Evolutionary conservation across 768 basidiomycete genomes (phyloP).

Genomic region (Boletus rubescentipes): DNA sequence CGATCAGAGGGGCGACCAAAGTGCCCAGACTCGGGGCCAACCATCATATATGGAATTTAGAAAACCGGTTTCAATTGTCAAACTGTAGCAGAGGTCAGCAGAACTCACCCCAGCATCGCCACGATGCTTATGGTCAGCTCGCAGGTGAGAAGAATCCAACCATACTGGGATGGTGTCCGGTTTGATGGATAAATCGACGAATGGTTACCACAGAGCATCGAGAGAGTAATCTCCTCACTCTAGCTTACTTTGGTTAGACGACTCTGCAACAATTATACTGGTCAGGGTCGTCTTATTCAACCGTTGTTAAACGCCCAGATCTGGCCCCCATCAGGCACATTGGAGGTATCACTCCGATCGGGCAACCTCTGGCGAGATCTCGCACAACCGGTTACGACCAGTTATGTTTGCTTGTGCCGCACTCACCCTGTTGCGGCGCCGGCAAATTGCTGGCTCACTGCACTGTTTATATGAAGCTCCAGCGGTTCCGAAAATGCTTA

Average conservation of each 20-base stretch:
- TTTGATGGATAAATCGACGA: slow-evolving; percentile 21
- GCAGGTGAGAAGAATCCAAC: slow-evolving; percentile 13
- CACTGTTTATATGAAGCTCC: slow-evolving; percentile 24
- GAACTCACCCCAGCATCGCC: slow-evolving; percentile 23
- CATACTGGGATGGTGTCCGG: slow-evolving; percentile 19
- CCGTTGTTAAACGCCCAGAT: slow-evolving; percentile 21
- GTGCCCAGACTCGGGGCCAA: slow-evolving; percentile 8
- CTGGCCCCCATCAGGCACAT: slow-evolving; percentile 35
- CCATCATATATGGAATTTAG: slow-evolving; percentile 5
- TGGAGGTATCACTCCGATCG: slow-evolving; percentile 23
- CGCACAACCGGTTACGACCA: slow-evolving; percentile 27
- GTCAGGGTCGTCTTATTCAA: slow-evolving; percentile 29
- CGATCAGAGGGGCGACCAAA: slow-evolving; percentile 4
- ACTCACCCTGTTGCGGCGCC: slow-evolving; percentile 31
- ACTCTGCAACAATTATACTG: slow-evolving; percentile 14
- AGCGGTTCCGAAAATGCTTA: slow-evolving; percentile 36
- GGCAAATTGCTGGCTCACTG: slow-evolving; percentile 31
- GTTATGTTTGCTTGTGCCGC: slow-evolving; percentile 30
- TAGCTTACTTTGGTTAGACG: slow-evolving; percentile 35
- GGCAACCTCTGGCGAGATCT: slow-evolving; percentile 31
- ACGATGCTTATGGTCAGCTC: slow-evolving; percentile 11
- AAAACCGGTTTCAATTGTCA: slow-evolving; percentile 22
- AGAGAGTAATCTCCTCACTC: slow-evolving; percentile 17
- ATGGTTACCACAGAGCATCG: slow-evolving; percentile 10
- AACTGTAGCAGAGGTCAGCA: slow-evolving; percentile 13